Percentiles rank a stretch among this genome's conserved stretches.
Conservation (phyloP, 257 asterid genomes). For the Scutellaria galericulata region DNA sequence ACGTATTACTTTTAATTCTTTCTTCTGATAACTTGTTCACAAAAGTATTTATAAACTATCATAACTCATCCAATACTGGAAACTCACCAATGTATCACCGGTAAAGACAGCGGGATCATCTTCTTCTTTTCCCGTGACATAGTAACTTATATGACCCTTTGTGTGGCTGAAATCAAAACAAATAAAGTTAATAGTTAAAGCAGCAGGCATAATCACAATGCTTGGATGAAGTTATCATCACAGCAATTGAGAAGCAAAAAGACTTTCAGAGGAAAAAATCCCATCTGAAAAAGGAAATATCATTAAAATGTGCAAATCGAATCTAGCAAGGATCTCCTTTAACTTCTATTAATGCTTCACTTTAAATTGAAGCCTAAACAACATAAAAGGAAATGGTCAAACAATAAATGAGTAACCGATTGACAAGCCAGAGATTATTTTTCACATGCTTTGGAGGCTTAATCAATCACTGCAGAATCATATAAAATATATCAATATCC, state of each 20-base stretch:
- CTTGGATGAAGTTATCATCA: slow-evolving; percentile 11
- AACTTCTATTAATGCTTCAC: background rate
- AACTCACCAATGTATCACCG: slow-evolving; percentile 91
- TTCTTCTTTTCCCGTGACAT: slow-evolving; percentile 79
- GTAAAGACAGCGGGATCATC: slow-evolving; percentile 91
- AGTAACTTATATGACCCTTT: slow-evolving; percentile 91
- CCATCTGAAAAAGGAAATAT: background rate
- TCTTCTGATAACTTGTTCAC: slow-evolving; percentile 12
- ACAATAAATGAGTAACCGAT: slow-evolving; percentile 5
- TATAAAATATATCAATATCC: background rate
- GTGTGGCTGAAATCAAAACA: slow-evolving; percentile 75
- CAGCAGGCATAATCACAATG: background rate
- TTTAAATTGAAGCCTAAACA: background rate
- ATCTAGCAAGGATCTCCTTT: background rate
- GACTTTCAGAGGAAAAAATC: background rate
- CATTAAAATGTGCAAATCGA: background rate
- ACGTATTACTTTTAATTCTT: background rate
- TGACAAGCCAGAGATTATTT: background rate
- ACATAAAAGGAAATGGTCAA: background rate
- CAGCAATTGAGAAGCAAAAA: background rate
- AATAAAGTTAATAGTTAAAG: background rate
- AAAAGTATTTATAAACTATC: background rate
- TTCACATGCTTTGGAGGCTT: background rate
- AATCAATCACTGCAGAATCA: background rate
- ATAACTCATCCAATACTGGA: slow-evolving; percentile 11